These are phyloP conservation scores for Nannochloris sp. DNA, from an alignment of 139 green algal genomes.

Conservation along the genomic window DNA sequence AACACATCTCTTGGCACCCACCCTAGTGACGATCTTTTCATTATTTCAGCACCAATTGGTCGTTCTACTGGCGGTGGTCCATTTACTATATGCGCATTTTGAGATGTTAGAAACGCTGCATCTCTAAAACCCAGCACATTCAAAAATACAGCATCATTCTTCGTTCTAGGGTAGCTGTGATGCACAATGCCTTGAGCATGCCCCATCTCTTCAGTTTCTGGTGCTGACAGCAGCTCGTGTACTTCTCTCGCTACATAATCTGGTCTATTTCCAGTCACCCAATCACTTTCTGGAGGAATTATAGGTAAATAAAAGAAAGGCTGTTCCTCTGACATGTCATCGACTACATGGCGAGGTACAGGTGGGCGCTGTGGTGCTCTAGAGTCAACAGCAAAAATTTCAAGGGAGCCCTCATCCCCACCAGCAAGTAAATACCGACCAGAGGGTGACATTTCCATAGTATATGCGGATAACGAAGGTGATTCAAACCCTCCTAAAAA, in stretches of 20 bases:
- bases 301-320: not conserved
- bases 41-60: not conserved
- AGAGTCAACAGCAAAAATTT: not conserved
- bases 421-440: not conserved
- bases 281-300: not conserved
- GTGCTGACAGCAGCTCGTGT: no score
- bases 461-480: not conserved
- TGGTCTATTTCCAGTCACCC: not conserved
- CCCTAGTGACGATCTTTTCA: not conserved
- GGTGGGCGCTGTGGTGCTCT: not conserved
- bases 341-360: not conserved
- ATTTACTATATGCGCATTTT: not conserved
- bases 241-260: no score
- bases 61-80: not conserved
- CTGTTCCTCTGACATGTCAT: not conserved
- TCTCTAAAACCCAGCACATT: not conserved
- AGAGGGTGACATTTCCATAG: not conserved
- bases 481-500: not conserved
- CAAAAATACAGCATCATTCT: not conserved
- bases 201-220: no score
- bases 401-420: not conserved
- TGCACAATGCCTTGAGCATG: no score
- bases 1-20: not conserved
- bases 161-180: not conserved
- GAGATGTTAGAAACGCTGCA: not conserved